A percentile compares a stretch with the other conserved stretches of the same genome.
These are phyloP conservation scores for Cinnamomum micranthum DNA, from an alignment of 164 flowering plant species.

Conservation along the genomic window DNA sequence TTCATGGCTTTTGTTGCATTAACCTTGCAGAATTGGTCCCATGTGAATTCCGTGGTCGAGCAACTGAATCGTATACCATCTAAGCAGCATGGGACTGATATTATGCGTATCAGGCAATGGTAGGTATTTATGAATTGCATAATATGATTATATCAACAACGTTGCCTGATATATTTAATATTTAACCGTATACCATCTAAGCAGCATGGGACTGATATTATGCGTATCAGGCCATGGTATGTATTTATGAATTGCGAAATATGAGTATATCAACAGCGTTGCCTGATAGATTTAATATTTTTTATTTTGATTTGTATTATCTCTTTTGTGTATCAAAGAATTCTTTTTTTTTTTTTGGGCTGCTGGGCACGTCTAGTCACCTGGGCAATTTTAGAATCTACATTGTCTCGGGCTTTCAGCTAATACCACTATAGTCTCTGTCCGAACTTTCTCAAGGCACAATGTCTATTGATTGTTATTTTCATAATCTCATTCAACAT, in stretches of 20 bases:
- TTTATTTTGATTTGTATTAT: too few relatives aligned
- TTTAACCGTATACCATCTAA: slow-evolving; percentile 41
- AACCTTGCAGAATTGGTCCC: slow-evolving; percentile 71
- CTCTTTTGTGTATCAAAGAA: too few relatives aligned
- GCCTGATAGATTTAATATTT: too few relatives aligned
- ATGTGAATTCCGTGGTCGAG: slow-evolving; percentile 55
- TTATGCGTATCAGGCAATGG: slow-evolving; percentile 90
- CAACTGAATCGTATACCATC: slow-evolving; percentile 65
- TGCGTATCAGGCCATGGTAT: slow-evolving; percentile 87
- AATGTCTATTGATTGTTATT: too few relatives aligned
- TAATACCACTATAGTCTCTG: too few relatives aligned
- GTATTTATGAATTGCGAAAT: slow-evolving; percentile 8
- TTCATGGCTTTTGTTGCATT: background rate
- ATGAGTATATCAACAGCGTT: background rate
- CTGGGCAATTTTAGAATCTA: too few relatives aligned
- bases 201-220: slow-evolving; percentile 76
- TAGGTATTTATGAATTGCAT: slow-evolving; percentile 22
- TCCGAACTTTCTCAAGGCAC: too few relatives aligned
- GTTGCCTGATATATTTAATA: too few relatives aligned
- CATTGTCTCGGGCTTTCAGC: too few relatives aligned
- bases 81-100: slow-evolving; percentile 73
- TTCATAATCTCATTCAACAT: background rate
- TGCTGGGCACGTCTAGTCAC: too few relatives aligned
- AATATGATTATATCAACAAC: background rate
- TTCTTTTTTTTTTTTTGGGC: too few relatives aligned